phyloP scores from a whole-genome alignment of 2,329 filamentous ascomycete genomes.

The Pyrenochaeta sp. region DNA sequence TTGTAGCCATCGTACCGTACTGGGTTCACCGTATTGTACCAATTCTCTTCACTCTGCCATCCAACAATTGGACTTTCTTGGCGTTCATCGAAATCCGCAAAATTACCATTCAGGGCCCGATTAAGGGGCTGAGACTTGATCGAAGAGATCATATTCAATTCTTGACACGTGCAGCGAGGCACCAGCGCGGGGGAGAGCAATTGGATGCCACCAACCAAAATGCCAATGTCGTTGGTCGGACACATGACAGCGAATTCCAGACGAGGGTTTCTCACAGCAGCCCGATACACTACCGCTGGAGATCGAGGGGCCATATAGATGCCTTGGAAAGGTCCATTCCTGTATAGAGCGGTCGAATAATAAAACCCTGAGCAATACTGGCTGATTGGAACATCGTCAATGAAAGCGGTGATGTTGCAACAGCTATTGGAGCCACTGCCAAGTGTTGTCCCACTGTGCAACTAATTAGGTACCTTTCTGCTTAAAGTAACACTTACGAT shows the following conservation, averaged over 20 bases:
- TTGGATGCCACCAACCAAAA: not conserved
- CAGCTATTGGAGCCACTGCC: not conserved
- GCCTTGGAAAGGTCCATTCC: not conserved
- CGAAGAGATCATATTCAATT: not conserved
- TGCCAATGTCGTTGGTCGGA: not conserved
- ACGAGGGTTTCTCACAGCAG: not conserved
- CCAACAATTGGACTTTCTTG: slow-evolving; percentile 1
- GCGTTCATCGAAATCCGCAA: not conserved
- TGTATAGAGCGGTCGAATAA: not conserved
- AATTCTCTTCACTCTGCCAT: slow-evolving; percentile 2
- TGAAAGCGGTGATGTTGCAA: slow-evolving; percentile 1
- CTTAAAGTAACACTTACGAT: no score
- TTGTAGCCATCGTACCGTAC: not conserved
- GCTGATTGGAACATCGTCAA: not conserved
- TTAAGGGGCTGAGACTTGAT: slow-evolving; percentile 1
- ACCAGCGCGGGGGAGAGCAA: not conserved
- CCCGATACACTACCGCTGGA: not conserved
- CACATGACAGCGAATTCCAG: slow-evolving; percentile 1
- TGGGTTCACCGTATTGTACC: not conserved
- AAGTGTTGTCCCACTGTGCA: not conserved
- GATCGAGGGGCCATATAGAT: not conserved
- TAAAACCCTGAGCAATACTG: not conserved
- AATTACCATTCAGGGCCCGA: slow-evolving; percentile 1
- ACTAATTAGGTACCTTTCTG: no score
- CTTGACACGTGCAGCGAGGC: slow-evolving; percentile 1